Base-by-base conservation (phyloP, 305 asterid genomes). In the Fraxinus baroniana region DNA sequence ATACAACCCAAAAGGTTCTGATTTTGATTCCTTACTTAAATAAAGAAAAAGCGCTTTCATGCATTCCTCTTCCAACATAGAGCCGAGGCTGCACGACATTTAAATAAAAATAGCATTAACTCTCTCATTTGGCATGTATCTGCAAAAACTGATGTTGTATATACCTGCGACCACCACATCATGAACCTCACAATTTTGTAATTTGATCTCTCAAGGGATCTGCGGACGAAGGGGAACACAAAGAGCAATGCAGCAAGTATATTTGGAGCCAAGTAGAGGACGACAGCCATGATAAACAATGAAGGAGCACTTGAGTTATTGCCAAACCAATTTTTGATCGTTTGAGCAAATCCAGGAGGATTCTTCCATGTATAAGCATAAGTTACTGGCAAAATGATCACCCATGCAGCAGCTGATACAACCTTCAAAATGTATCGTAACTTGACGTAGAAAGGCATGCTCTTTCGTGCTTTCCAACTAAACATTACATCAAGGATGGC, bases 151-250 rank as follows among this genome's bases (percentile, higher is more conserved):
- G 26, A 18, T 35, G 72, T 74, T 72, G 24, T 30, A 74, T 87
- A 76, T 84, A 97, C 99, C 97, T 97, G 99, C 49, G 98, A 92
- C 98, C 99, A 97, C 99, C 99, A 97, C 99, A 97, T 97, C 95
- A 91, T 91, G 83, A 97, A 96, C 98, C 93, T 94, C 90, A 94
- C 94, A 86, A 97, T 87, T 90, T 86, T 97, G 89, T 89, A 91
- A 83, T 97, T 90, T 88, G 99, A 97, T 81, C 98, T 92, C 90
- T 97, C 99, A 76, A 97, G 98, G 90, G 85, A 91, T 82, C 99
- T 94, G 4, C 99, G 98, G 74, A 94, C 73, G 84, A 91, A 92
- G 75, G 99, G 99, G 78, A 97, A 94, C 81, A 97, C 94, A 82
- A 97, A 97, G 64, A 97, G 90, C 74, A 92, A 57, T 20, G 89